A percentile compares a stretch with the other conserved stretches of the same genome.
These are phyloP conservation scores for Puccinia novopanici DNA, from an alignment of 1,284 basidiomycete species.

Conservation along the genomic window DNA sequence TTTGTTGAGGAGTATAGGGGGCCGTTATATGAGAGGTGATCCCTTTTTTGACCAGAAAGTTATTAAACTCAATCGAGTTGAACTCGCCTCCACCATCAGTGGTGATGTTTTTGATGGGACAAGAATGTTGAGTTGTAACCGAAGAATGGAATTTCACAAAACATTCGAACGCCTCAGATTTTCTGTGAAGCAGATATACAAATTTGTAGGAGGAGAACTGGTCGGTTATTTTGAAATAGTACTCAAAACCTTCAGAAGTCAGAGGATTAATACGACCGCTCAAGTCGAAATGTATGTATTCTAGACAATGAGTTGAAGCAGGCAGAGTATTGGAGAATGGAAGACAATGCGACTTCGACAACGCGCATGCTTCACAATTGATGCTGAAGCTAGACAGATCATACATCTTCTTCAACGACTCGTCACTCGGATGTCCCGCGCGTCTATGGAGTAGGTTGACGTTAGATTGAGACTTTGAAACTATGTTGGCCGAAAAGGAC, in stretches of 20 bases:
- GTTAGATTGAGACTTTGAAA: neutral
- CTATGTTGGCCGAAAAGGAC: neutral
- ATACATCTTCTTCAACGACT: neutral
- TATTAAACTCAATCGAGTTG: neutral
- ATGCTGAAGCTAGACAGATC: too few species aligned
- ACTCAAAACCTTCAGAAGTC: neutral
- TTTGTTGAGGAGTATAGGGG: too few species aligned
- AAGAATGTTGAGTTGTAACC: slow-evolving; percentile 54
- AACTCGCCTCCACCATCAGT: too few species aligned
- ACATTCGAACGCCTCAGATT: slow-evolving; percentile 24
- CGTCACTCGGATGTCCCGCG: slow-evolving; percentile 9
- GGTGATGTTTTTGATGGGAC: slow-evolving; percentile 58
- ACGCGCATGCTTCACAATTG: neutral
- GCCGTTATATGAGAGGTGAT: neutral
- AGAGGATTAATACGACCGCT: slow-evolving; percentile 1
- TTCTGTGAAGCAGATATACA: neutral
- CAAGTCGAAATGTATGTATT: slow-evolving; percentile 5
- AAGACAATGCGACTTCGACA: slow-evolving; percentile 28
- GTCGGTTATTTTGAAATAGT: slow-evolving; percentile 17
- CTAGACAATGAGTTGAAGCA: neutral
- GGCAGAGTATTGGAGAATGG: neutral
- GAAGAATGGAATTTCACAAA: neutral
- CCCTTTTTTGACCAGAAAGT: slow-evolving; percentile 51
- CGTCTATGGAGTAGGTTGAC: neutral
- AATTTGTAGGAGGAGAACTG: neutral